A percentile compares a stretch with the other conserved stretches of the same genome.
phyloP scores from a whole-genome alignment of 352 stramenopile species.

The Globisporangium canariense region DNA sequence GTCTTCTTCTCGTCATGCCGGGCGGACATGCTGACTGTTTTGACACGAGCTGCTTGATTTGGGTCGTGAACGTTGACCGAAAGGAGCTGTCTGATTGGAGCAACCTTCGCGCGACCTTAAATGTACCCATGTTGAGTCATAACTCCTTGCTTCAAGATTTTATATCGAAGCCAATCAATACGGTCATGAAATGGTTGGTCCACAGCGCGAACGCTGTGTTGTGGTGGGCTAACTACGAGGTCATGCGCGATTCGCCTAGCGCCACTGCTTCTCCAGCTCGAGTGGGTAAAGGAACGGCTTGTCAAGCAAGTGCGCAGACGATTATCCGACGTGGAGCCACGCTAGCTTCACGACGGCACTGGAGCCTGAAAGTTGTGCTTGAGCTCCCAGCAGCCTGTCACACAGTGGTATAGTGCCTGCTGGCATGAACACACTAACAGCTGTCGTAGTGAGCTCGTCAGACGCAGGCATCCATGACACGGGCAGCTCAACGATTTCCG shows the following conservation, averaged over 20 bases:
- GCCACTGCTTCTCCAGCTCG: slow-evolving; percentile 5
- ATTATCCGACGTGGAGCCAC: slow-evolving; percentile 1
- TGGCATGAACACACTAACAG: neutral
- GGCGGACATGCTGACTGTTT: neutral
- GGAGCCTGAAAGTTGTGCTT: neutral
- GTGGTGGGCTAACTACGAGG: neutral
- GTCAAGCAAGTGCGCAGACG: neutral
- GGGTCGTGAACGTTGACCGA: neutral
- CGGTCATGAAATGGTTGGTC: neutral
- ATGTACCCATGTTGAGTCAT: neutral
- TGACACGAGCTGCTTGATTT: neutral
- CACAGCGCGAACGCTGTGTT: neutral
- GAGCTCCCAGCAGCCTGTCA: neutral
- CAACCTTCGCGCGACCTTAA: slow-evolving; percentile 2
- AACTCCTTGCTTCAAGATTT: neutral
- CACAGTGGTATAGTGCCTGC: neutral
- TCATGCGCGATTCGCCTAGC: neutral
- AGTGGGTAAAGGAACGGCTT: slow-evolving; percentile 1
- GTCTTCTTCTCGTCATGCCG: slow-evolving; percentile 6
- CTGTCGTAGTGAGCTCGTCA: neutral
- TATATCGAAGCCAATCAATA: neutral
- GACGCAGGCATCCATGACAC: neutral
- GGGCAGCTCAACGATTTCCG: neutral
- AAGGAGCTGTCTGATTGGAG: neutral
- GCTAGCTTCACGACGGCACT: neutral